A percentile compares a stretch with the other conserved stretches of the same genome.
phyloP scores from a whole-genome alignment of 1,284 basidiomycete species.

The Moesziomyces aphidis region DNA sequence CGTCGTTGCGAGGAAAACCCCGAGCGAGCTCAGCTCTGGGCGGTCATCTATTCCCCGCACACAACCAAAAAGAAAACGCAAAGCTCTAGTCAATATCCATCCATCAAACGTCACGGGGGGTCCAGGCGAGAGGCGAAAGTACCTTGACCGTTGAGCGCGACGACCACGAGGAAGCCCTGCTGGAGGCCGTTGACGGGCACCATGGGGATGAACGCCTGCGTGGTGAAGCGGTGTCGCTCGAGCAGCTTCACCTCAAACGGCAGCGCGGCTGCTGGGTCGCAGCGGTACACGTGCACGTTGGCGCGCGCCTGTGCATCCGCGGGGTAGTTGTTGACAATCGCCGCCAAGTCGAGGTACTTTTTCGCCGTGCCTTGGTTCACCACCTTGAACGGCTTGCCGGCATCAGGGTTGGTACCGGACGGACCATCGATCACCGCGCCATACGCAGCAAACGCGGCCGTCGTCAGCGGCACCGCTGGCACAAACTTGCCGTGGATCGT shows the following conservation, averaged over 20 bases:
- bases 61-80: neutral
- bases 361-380: conserved; percentile 64
- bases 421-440: conserved; percentile 60
- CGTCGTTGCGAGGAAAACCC: conserved; percentile 49
- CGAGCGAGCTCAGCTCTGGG: conserved; percentile 57
- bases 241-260: conserved; percentile 59
- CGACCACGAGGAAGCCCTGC: conserved; percentile 61
- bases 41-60: conserved; percentile 45
- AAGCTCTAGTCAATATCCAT: conserved; percentile 3
- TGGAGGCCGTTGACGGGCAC: conserved; percentile 20
- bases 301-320: conserved; percentile 34
- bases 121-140: neutral
- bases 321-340: conserved; percentile 47
- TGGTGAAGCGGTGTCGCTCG: conserved; percentile 61
- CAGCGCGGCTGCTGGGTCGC: conserved; percentile 26
- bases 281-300: conserved; percentile 61
- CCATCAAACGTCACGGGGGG: neutral
- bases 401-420: conserved; percentile 3
- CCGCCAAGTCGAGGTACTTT: conserved; percentile 53
- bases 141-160: conserved; percentile 57
- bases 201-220: conserved; percentile 61
- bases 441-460: conserved; percentile 44
- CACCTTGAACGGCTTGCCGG: conserved; percentile 32
- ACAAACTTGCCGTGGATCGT: conserved; percentile 18
- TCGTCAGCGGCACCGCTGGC: conserved; percentile 34